A percentile compares a stretch with the other conserved stretches of the same genome.
These are phyloP conservation scores for Cryphonectria naterciae DNA, from an alignment of 2,329 filamentous ascomycete species.

Conservation along the genomic window DNA sequence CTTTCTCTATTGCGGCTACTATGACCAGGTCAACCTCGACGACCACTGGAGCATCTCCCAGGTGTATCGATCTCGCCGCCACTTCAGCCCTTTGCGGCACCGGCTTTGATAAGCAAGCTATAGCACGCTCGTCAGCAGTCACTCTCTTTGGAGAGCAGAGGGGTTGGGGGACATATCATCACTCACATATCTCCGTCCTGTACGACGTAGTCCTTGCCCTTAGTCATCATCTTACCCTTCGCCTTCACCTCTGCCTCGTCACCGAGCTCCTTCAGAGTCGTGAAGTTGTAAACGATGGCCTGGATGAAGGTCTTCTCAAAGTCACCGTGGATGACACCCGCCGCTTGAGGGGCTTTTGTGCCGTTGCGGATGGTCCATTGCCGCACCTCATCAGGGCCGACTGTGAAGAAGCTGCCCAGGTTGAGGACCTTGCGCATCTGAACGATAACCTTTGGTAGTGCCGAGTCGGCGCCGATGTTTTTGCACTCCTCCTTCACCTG, in stretches of 20 bases:
- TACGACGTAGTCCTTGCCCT: slow-evolving; percentile 79
- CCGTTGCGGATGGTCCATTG: slow-evolving; percentile 98
- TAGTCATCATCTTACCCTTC: slow-evolving; percentile 96
- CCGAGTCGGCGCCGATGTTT: slow-evolving; percentile 82
- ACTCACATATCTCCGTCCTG: slow-evolving; percentile 72
- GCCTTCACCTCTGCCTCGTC: slow-evolving; percentile 88
- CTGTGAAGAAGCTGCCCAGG: slow-evolving; percentile 96
- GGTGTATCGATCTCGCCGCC: not conserved
- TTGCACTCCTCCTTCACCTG: slow-evolving; percentile 86
- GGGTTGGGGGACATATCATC: not conserved
- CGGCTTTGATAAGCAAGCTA: slow-evolving; percentile 81
- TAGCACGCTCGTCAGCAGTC: not conserved
- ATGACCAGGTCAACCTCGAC: not conserved
- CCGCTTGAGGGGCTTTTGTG: slow-evolving; percentile 96
- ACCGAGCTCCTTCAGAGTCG: slow-evolving; percentile 78
- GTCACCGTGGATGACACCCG: slow-evolving; percentile 88
- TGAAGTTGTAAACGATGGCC: slow-evolving; percentile 90
- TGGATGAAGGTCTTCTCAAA: slow-evolving; percentile 99
- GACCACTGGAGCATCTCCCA: not conserved
- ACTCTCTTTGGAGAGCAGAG: not conserved
- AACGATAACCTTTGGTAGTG: slow-evolving; percentile 85
- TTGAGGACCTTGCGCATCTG: slow-evolving; percentile 93
- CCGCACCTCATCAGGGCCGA: slow-evolving; percentile 90
- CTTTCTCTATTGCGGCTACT: not conserved
- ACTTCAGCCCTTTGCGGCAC: slow-evolving; percentile 72